Conservation (phyloP, 306 rosid genomes). For the Lathyrus aphaca region DNA sequence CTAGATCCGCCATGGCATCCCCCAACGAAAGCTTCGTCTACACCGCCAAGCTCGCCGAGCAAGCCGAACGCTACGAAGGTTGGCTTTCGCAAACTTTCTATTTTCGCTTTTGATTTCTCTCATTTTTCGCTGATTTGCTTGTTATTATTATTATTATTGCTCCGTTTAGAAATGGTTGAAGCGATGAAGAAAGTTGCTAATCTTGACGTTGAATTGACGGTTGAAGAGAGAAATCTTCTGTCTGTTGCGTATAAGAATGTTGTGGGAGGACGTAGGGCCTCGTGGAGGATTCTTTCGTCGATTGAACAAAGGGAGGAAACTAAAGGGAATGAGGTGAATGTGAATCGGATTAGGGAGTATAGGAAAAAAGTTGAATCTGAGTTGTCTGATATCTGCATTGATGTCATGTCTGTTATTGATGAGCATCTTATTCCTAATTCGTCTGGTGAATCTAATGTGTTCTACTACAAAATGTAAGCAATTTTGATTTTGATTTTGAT, state of each 20-base stretch:
- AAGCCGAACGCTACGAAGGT: conserved; percentile 70
- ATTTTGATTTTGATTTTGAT: conserved; percentile 27
- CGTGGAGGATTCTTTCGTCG: conserved; percentile 67
- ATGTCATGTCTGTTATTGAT: conserved; percentile 59
- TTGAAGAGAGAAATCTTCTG: conserved; percentile 62
- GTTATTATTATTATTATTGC: not conserved
- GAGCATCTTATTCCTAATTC: conserved; percentile 54
- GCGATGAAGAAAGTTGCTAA: conserved; percentile 64
- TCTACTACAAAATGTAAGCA: conserved; percentile 59
- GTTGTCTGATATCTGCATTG: conserved; percentile 51
- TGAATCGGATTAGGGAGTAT: conserved; percentile 53
- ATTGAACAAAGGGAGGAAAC: conserved; percentile 61
- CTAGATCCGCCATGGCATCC: conserved; percentile 54
- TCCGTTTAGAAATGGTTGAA: conserved; percentile 65
- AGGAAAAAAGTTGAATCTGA: conserved; percentile 58
- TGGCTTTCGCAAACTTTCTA: conserved; percentile 11
- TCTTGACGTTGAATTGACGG: conserved; percentile 58
- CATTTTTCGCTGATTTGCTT: not conserved
- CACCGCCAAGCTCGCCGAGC: conserved; percentile 71
- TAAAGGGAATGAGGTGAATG: conserved; percentile 54
- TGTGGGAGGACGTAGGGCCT: conserved; percentile 63
- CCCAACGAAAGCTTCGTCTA: conserved; percentile 58
- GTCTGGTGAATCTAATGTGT: conserved; percentile 51
- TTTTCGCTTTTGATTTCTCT: not conserved
- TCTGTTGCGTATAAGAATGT: conserved; percentile 64